Evolutionary conservation across 2,329 filamentous ascomycete genomes (phyloP).

Genomic region (Chaetomium sp.): DNA sequence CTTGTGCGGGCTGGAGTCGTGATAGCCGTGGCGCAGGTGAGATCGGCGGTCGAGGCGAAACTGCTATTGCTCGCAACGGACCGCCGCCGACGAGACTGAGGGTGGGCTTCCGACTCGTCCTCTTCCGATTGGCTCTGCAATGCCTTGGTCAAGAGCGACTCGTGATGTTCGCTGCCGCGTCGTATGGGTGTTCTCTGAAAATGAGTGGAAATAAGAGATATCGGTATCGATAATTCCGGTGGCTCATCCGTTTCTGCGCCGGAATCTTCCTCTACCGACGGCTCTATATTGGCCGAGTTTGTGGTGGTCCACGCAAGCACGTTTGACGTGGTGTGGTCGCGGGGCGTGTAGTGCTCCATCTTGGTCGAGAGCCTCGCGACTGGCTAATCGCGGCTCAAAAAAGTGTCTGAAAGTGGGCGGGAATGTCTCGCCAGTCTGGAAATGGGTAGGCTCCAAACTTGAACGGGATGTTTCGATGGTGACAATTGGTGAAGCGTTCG

Average conservation of each 20-base stretch:
- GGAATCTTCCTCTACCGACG: slow-evolving; percentile 60
- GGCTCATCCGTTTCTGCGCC: slow-evolving; percentile 84
- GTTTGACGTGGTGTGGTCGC: slow-evolving; percentile 45
- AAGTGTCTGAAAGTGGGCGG: slow-evolving; percentile 14
- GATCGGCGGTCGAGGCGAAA: slow-evolving; percentile 79
- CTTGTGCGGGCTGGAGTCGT: slow-evolving; percentile 87
- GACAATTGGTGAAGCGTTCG: background rate
- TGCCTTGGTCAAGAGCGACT: slow-evolving; percentile 86
- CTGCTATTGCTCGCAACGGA: slow-evolving; percentile 82
- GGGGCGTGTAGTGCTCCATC: slow-evolving; percentile 45
- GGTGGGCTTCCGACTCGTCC: slow-evolving; percentile 46
- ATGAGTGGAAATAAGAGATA: slow-evolving; percentile 40
- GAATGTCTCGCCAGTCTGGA: slow-evolving; percentile 9
- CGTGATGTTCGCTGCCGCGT: slow-evolving; percentile 59
- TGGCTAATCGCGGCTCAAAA: slow-evolving; percentile 12
- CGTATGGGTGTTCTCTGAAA: slow-evolving; percentile 54
- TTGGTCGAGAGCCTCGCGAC: slow-evolving; percentile 23
- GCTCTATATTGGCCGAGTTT: slow-evolving; percentile 48
- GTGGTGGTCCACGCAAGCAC: slow-evolving; percentile 49
- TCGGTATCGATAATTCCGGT: slow-evolving; percentile 60
- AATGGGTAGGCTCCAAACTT: background rate
- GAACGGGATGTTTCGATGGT: slow-evolving; percentile 7
- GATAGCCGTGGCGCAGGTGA: slow-evolving; percentile 91
- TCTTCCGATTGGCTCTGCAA: slow-evolving; percentile 69
- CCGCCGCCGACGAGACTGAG: slow-evolving; percentile 50